A percentile compares a stretch with the other conserved stretches of the same genome.
Evolutionary conservation across 169 alveolate genomes (phyloP).

Genomic region (Cystoisospora suis): DNA sequence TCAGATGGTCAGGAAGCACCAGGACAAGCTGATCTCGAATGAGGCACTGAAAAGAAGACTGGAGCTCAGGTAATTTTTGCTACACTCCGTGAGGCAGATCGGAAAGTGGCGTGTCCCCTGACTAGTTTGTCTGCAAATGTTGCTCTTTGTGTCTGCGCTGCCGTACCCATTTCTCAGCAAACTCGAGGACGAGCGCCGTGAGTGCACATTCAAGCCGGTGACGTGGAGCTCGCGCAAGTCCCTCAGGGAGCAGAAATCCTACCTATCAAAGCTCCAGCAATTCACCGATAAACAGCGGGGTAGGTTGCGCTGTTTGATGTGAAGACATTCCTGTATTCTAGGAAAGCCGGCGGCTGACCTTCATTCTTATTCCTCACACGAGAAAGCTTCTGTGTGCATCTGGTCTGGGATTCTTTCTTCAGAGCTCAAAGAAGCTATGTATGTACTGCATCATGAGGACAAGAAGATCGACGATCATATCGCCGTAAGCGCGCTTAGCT

Average conservation of each 20-base stretch:
- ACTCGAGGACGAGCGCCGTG: conserved; percentile 18
- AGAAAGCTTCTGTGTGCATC: too few relatives aligned
- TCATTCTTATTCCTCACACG: too few relatives aligned
- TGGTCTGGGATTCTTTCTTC: background rate
- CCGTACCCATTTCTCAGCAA: background rate
- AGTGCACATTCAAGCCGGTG: conserved; percentile 32
- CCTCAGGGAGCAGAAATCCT: background rate
- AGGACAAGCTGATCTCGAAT: background rate
- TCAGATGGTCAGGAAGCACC: conserved; percentile 27
- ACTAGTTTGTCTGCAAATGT: background rate
- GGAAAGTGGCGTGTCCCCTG: background rate
- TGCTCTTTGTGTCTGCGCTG: too few relatives aligned
- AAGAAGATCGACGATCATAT: background rate
- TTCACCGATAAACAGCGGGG: conserved; percentile 17
- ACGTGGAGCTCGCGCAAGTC: conserved; percentile 31
- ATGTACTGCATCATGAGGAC: conserved; percentile 18
- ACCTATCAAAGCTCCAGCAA: background rate
- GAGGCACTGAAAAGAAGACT: background rate
- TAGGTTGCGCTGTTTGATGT: background rate
- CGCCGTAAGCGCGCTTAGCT: conserved; percentile 25
- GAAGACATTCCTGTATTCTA: too few relatives aligned
- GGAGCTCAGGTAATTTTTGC: conserved; percentile 5
- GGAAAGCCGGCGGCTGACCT: too few relatives aligned
- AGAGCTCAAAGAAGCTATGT: conserved; percentile 1
- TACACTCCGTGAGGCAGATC: background rate